Evolutionary conservation across 495 filamentous ascomycete species (phyloP).

Genomic region (Hypomontagnella submonticulosa): DNA sequence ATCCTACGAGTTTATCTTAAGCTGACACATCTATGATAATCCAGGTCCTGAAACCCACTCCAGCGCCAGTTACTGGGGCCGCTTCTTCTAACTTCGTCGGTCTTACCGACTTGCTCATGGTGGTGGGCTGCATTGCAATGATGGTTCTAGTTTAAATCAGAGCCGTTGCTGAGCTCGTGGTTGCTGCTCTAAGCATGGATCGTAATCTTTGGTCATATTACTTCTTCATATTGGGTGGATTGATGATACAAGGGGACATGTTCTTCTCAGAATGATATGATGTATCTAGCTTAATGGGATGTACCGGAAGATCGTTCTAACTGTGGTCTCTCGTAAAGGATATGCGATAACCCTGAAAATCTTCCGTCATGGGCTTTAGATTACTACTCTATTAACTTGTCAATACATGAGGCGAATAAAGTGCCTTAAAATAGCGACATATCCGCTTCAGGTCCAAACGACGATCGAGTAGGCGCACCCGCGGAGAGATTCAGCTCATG

Average conservation of each 20-base stretch:
- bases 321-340: no score
- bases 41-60: constrained; percentile 20
- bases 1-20: no score
- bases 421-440: no score
- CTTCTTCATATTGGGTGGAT: constrained; percentile 3
- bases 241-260: constrained; percentile 4
- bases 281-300: constrained; percentile 1
- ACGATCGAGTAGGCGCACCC: no score
- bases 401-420: no score
- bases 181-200: not conserved
- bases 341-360: no score
- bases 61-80: constrained; percentile 7
- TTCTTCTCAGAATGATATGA: not conserved
- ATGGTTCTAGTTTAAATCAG: constrained; percentile 9
- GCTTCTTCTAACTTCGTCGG: constrained; percentile 17
- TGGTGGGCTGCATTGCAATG: constrained; percentile 9
- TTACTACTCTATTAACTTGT: no score
- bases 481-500: no score
- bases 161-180: not conserved
- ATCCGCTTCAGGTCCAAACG: no score
- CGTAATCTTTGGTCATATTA: constrained; percentile 14
- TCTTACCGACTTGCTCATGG: constrained; percentile 9
- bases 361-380: no score
- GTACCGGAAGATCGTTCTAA: no score
- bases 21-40: constrained; percentile 4